Evolutionary conservation across 257 asterid genomes (phyloP).

Genomic region (Gentiana straminea): DNA sequence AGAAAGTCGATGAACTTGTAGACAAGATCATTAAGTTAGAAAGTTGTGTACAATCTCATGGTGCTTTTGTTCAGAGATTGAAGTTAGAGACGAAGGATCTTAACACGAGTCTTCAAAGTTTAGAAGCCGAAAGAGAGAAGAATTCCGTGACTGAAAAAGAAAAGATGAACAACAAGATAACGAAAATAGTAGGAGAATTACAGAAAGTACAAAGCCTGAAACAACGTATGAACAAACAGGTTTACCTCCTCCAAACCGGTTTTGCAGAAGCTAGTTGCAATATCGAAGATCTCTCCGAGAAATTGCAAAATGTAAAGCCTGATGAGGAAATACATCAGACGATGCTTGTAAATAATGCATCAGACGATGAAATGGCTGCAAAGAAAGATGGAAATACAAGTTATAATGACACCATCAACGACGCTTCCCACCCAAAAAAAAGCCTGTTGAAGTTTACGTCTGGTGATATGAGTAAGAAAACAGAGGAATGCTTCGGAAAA

Average conservation of each 20-base stretch:
- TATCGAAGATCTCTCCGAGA: constrained; percentile 24
- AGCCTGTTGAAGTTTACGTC: neutral
- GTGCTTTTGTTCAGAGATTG: constrained; percentile 25
- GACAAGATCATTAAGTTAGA: constrained; percentile 30
- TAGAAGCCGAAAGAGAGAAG: constrained; percentile 25
- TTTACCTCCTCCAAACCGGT: constrained; percentile 15
- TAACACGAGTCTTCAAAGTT: constrained; percentile 16
- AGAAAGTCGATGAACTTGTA: constrained; percentile 36
- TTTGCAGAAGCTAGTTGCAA: constrained; percentile 18
- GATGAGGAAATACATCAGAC: constrained; percentile 13
- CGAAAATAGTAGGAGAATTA: constrained; percentile 29
- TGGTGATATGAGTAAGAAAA: neutral
- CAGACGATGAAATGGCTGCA: neutral
- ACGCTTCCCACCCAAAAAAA: neutral
- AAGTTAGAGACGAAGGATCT: constrained; percentile 28
- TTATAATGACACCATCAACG: neutral
- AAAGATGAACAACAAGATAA: constrained; percentile 22
- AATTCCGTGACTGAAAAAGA: constrained; percentile 17
- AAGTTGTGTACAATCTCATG: constrained; percentile 25
- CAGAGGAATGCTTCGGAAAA: constrained; percentile 6
- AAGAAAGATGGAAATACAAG: neutral
- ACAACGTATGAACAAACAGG: constrained; percentile 10
- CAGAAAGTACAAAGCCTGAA: constrained; percentile 21
- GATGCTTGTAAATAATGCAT: neutral
- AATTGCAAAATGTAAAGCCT: constrained; percentile 18